A percentile compares a stretch with the other conserved stretches of the same genome.
These are phyloP conservation scores for Emmonsiellopsis sp. DNA, from an alignment of 2,329 filamentous ascomycete species.

Conservation along the genomic window DNA sequence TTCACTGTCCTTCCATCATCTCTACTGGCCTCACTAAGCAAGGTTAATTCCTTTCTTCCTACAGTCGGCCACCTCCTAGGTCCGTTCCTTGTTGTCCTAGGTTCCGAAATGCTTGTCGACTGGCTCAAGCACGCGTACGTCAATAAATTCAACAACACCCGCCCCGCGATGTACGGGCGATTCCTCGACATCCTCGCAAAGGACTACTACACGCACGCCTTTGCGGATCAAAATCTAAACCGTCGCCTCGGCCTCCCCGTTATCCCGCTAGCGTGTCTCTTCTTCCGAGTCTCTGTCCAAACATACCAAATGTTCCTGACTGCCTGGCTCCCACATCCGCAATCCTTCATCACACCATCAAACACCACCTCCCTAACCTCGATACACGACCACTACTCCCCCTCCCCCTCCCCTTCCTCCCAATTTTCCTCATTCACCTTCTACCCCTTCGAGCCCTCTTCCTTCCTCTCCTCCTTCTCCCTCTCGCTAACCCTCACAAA, in stretches of 20 bases:
- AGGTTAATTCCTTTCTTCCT: conserved; percentile 34
- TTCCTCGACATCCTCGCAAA: conserved; percentile 92
- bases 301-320: conserved; percentile 98
- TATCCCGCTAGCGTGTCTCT: conserved; percentile 83
- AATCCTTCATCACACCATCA: conserved; percentile 19
- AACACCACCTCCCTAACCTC: conserved; percentile 32
- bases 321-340: conserved; percentile 66
- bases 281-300: conserved; percentile 88
- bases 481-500: conserved; percentile 15
- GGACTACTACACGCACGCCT: conserved; percentile 96
- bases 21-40: conserved; percentile 34
- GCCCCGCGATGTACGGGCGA: conserved; percentile 77
- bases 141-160: conserved; percentile 96
- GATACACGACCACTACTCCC: conserved; percentile 40
- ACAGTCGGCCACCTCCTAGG: conserved; percentile 69
- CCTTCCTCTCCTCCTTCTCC: conserved; percentile 43
- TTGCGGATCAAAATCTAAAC: conserved; percentile 80
- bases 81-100: conserved; percentile 87
- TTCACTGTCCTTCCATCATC: conserved; percentile 70
- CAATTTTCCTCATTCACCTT: conserved; percentile 38
- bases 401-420: conserved; percentile 45
- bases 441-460: conserved; percentile 46
- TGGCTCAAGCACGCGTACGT: conserved; percentile 97
- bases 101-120: conserved; percentile 94
- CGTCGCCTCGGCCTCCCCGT: conserved; percentile 83